A percentile compares a stretch with the other conserved stretches of the same genome.
Conservation (phyloP, 495 filamentous ascomycete species). For the Penicillium lagena region DNA sequence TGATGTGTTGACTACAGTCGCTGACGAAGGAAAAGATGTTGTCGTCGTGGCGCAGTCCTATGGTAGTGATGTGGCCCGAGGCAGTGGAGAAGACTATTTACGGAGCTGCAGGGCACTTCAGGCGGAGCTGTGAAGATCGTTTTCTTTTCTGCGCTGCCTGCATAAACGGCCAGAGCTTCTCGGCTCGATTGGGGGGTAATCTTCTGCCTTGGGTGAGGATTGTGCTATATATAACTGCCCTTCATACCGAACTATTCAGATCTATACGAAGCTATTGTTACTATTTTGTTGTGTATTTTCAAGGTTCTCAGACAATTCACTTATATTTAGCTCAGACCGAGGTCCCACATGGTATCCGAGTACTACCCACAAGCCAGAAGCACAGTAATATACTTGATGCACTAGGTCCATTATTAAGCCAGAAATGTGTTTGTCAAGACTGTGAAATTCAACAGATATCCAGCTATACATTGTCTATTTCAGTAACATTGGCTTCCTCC, state of each 20-base stretch:
- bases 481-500: too few species aligned
- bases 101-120: constrained; percentile 15
- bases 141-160: constrained; percentile 38
- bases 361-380: too few species aligned
- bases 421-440: too few species aligned
- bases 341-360: too few species aligned
- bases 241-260: too few species aligned
- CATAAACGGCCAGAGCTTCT: constrained; percentile 29
- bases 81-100: constrained; percentile 35
- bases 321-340: neutral
- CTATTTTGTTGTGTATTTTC: too few species aligned
- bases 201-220: constrained; percentile 20
- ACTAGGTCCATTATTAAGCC: too few species aligned
- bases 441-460: too few species aligned
- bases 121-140: constrained; percentile 40
- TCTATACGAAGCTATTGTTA: too few species aligned
- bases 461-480: too few species aligned
- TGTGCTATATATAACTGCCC: constrained; percentile 10
- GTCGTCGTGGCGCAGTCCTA: constrained; percentile 39
- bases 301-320: too few species aligned
- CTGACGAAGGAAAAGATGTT: constrained; percentile 26
- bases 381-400: too few species aligned
- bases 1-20: constrained; percentile 12
- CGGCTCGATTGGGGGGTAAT: constrained; percentile 27
- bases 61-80: constrained; percentile 41